Evolutionary conservation across 495 filamentous ascomycete species (phyloP), one percentile per base, ranked within the genome.

Genomic region (Aspergillus cristatus): DNA sequence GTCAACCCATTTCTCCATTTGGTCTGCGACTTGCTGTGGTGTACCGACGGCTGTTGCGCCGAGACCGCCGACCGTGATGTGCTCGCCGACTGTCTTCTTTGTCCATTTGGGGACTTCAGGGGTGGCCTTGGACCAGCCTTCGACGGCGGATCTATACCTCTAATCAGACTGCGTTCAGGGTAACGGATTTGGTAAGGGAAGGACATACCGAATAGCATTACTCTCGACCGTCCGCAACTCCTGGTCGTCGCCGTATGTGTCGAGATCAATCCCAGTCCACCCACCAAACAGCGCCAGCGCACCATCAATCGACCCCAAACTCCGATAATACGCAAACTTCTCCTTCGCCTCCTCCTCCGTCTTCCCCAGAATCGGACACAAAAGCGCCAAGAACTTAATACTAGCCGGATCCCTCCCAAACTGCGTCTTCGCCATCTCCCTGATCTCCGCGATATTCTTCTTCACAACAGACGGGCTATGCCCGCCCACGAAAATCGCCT

Each of bases 41-140:
- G 72, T 79, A 0, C 76, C 78, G 6, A 79, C 67, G 0, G 62
- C 54, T 0, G 72, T 71, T 0, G 70, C 65, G 0, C 75, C 76
- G 10, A 67, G 45, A 3, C 78, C 78, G 13, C 80, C 79, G 10
- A 82, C 63, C 11, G 68, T 75, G 40, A 84, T 67, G 42, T 80
- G 74, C 47, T 79, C 59, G 0, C 72, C 79, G 3, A 84, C 66
- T 6, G 73, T 76, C 11, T 62, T 46, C 54, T 78, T 78, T 3
- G 77, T 82, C 79, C 78, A 83, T 60, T 76, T 78, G 2, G 57
- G 48, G 3, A 64, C 70, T 29, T 48, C 64, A 0, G 66, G 65
- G 0, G 54, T 54, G 0, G 64, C 58, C 37, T 65, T 70, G 0
- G 64, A 67, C 63, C 64, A 70, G n/a, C 54, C 66, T 35, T 70